Conservation (phyloP, 148 eudicot genomes). For the Rhododendron williamsianum region DNA sequence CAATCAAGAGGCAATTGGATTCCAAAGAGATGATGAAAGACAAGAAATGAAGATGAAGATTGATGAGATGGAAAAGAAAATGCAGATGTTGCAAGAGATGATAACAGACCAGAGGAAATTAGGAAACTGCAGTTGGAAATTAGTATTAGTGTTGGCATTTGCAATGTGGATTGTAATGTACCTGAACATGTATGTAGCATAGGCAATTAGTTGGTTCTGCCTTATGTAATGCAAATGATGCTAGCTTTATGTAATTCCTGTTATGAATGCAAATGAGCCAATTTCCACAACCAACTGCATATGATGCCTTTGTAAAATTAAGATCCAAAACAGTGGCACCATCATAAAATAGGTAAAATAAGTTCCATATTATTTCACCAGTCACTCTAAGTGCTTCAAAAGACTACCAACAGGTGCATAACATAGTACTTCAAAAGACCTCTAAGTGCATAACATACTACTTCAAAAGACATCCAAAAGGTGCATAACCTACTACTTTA, state of each 20-base stretch:
- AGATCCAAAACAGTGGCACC: background rate
- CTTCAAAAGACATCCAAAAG: too few relatives aligned
- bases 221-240: background rate
- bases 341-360: background rate
- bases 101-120: background rate
- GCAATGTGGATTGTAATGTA: background rate
- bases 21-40: background rate
- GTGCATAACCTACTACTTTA: too few relatives aligned
- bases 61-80: background rate
- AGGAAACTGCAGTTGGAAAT: background rate
- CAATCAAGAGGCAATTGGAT: background rate
- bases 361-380: background rate
- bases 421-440: too few relatives aligned
- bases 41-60: background rate
- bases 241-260: background rate
- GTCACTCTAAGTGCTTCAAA: background rate
- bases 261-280: background rate
- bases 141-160: background rate
- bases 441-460: background rate
- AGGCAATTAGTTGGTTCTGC: background rate
- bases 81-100: background rate
- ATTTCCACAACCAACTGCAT: too few relatives aligned
- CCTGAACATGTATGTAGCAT: background rate
- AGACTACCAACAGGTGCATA: background rate
- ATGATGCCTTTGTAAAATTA: background rate